Percentiles rank a stretch among this genome's conserved stretches.
phyloP scores from a whole-genome alignment of 176 grass and related monocot genomes.

The Alopecurus myosuroides region DNA sequence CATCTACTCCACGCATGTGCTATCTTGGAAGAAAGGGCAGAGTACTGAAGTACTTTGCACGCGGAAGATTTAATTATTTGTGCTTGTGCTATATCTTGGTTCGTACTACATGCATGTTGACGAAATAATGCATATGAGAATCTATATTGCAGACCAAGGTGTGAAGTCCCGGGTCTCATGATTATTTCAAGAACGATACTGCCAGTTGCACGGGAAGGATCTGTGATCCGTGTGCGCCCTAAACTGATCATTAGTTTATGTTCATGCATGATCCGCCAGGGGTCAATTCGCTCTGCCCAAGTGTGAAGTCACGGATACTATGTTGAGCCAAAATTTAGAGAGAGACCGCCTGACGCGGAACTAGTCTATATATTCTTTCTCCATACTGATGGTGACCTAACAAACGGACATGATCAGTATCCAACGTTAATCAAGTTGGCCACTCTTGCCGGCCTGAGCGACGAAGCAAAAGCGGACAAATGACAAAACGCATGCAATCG shows the following conservation, averaged over 20 bases:
- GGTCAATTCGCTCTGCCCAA: neutral
- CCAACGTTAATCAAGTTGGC: neutral
- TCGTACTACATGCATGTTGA: neutral
- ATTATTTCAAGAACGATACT: neutral
- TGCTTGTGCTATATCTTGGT: neutral
- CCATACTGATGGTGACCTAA: constrained; percentile 24
- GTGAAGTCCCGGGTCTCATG: neutral
- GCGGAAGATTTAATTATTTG: neutral
- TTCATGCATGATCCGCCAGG: constrained; percentile 2
- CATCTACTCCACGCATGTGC: too few relatives aligned
- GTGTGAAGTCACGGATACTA: constrained; percentile 34
- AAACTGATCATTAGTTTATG: constrained; percentile 22
- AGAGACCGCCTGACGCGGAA: constrained; percentile 13
- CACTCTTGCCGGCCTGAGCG: neutral
- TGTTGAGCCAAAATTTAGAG: constrained; percentile 27
- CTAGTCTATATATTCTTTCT: constrained; percentile 9
- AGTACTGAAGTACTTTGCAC: neutral
- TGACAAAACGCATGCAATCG: neutral
- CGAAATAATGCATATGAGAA: neutral
- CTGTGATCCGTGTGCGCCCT: too few relatives aligned
- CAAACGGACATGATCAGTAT: neutral
- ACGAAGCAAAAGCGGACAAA: neutral
- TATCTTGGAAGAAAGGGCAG: too few relatives aligned
- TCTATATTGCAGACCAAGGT: neutral
- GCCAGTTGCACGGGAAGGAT: neutral